Evolutionary conservation across 2,329 filamentous ascomycete species (phyloP).

Genomic region (Phyllosticta citribraziliensis): DNA sequence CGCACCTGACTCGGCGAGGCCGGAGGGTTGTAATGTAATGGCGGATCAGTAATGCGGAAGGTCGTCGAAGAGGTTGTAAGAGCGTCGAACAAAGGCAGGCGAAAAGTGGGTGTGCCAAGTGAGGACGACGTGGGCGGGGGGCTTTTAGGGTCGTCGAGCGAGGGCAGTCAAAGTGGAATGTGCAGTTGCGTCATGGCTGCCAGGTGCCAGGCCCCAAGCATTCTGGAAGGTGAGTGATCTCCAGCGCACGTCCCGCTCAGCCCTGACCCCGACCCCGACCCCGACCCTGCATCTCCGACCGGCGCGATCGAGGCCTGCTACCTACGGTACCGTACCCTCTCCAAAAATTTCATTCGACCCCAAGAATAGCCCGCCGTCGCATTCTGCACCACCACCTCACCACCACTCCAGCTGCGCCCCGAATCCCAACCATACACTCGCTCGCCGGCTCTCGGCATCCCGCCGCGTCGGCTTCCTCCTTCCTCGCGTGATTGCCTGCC

Average conservation of each 20-base stretch:
- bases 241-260: not conserved
- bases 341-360: not conserved
- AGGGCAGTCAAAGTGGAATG: slow-evolving; percentile 5
- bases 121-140: slow-evolving; percentile 1
- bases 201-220: not conserved
- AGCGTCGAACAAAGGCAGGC: not conserved
- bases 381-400: not conserved
- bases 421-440: not conserved
- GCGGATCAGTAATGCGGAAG: slow-evolving; percentile 9
- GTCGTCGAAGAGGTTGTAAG: slow-evolving; percentile 1
- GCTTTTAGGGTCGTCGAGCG: slow-evolving; percentile 6
- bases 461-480: not conserved
- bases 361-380: not conserved
- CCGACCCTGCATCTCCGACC: slow-evolving; percentile 1
- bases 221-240: slow-evolving; percentile 10
- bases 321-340: too few species aligned
- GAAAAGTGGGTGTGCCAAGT: not conserved
- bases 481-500: not conserved
- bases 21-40: slow-evolving; percentile 2
- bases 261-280: too few species aligned
- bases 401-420: not conserved
- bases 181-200: slow-evolving; percentile 7
- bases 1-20: slow-evolving; percentile 9
- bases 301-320: slow-evolving; percentile 9
- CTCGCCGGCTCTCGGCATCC: not conserved